Conservation (phyloP, 208 protist genomes). For the Leishmania mexicana region DNA sequence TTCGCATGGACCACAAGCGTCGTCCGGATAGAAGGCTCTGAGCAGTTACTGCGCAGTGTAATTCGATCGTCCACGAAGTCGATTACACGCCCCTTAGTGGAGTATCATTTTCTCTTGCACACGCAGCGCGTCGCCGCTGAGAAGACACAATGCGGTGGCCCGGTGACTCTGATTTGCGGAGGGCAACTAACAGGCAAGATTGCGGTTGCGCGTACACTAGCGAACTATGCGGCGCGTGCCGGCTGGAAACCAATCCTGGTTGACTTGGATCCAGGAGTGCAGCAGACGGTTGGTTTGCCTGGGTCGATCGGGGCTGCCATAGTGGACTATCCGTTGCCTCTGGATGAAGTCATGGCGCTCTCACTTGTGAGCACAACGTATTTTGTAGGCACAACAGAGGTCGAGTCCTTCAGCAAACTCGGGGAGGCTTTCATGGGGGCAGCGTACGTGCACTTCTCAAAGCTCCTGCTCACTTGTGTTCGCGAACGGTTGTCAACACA, state of each 20-base stretch:
- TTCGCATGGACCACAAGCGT: constrained; percentile 70
- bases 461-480: constrained; percentile 40
- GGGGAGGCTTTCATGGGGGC: constrained; percentile 53
- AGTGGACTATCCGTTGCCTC: constrained; percentile 70
- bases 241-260: constrained; percentile 80
- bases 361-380: constrained; percentile 59
- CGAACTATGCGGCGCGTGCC: constrained; percentile 75
- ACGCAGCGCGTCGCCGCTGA: constrained; percentile 48
- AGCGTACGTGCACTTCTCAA: constrained; percentile 68
- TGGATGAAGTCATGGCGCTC: constrained; percentile 65
- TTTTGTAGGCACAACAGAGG: constrained; percentile 79
- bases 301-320: constrained; percentile 67
- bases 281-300: constrained; percentile 62
- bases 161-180: constrained; percentile 77
- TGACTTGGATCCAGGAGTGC: constrained; percentile 64
- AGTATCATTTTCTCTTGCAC: constrained; percentile 84
- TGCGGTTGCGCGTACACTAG: constrained; percentile 56
- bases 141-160: constrained; percentile 43
- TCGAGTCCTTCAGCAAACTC: constrained; percentile 38
- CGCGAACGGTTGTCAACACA: constrained; percentile 53
- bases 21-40: constrained; percentile 66
- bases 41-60: constrained; percentile 60
- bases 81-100: constrained; percentile 66
- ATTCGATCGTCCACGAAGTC: constrained; percentile 49
- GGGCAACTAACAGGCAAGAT: constrained; percentile 47